phyloP scores from a whole-genome alignment of 805 yeast species.

The Metschnikowia gruessii region DNA sequence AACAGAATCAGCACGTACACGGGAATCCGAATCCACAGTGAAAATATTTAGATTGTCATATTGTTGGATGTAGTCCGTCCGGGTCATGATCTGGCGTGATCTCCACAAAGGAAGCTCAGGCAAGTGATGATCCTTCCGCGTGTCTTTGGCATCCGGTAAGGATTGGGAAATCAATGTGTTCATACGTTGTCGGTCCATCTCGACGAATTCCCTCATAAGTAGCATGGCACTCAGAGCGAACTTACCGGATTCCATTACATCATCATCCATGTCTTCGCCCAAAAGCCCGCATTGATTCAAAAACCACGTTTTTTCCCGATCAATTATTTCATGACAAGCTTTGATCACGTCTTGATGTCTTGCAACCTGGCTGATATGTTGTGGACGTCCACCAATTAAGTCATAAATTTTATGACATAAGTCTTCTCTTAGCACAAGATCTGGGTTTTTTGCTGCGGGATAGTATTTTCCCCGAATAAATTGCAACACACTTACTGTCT shows the following conservation, averaged over 20 bases:
- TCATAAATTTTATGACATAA: conserved; percentile 57
- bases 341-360: conserved; percentile 51
- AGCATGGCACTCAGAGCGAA: conserved; percentile 73
- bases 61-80: conserved; percentile 73
- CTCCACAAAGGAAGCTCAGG: conserved; percentile 82
- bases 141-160: conserved; percentile 15
- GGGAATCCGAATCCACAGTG: conserved; percentile 69
- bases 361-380: conserved; percentile 71
- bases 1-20: conserved; percentile 76
- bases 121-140: conserved; percentile 45
- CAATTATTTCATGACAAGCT: conserved; percentile 70
- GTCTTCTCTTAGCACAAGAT: conserved; percentile 33
- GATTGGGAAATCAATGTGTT: conserved; percentile 22
- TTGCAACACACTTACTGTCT: conserved; percentile 54
- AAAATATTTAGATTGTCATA: conserved; percentile 77
- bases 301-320: conserved; percentile 82
- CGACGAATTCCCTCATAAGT: conserved; percentile 65
- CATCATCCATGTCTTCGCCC: conserved; percentile 82
- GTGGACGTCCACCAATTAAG: conserved; percentile 81
- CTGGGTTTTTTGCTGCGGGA: conserved; percentile 33
- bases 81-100: conserved; percentile 80
- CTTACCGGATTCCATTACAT: conserved; percentile 81
- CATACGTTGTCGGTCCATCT: conserved; percentile 51
- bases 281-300: conserved; percentile 76
- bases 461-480: conserved; percentile 45